Evolutionary conservation across 345 rosid genomes (phyloP).

Genomic region (Syzygium aqueum): DNA sequence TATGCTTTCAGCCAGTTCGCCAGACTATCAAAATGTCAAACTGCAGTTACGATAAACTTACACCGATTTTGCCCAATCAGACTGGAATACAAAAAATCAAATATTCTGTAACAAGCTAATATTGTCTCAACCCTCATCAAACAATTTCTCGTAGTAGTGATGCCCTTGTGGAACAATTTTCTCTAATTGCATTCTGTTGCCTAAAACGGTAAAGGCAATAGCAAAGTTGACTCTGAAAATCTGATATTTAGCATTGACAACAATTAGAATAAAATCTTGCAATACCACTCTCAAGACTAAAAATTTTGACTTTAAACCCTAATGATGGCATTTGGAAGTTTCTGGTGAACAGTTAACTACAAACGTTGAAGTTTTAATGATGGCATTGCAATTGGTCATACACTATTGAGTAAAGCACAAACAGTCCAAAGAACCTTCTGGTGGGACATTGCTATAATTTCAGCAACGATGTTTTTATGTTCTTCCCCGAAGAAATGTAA

Average conservation of each 20-base stretch:
- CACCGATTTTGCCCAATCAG: neutral
- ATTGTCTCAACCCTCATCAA: neutral
- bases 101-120: neutral
- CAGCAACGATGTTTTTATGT: neutral
- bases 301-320: neutral
- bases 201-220: neutral
- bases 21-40: slow-evolving; percentile 48
- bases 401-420: neutral
- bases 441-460: neutral
- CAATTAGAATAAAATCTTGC: neutral
- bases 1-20: slow-evolving; percentile 93
- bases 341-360: neutral
- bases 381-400: neutral
- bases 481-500: neutral
- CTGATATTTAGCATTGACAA: neutral
- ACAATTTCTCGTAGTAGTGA: neutral
- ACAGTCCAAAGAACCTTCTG: neutral
- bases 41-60: slow-evolving; percentile 7
- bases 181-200: neutral
- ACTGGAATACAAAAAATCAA: neutral
- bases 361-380: neutral
- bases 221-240: neutral
- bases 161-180: neutral
- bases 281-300: neutral
- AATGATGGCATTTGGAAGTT: neutral